phyloP scores from a whole-genome alignment of 2,329 filamentous ascomycete species.

The Botryotinia convoluta region DNA sequence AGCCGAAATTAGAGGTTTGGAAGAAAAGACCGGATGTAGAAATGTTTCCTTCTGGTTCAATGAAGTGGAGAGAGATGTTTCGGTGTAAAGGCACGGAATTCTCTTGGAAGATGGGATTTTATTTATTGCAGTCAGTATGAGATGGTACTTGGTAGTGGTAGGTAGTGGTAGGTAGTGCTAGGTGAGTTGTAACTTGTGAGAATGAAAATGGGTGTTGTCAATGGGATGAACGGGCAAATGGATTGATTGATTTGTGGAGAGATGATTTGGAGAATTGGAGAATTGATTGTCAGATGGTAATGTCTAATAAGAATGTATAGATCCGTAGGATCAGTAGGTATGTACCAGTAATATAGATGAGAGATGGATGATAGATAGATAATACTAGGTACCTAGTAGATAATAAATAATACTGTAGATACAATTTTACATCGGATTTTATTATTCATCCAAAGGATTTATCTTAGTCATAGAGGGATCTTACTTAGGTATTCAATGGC shows the following conservation, averaged over 20 bases:
- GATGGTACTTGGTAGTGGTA: neutral
- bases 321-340: neutral
- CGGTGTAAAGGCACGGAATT: neutral
- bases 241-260: neutral
- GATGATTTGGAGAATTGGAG: neutral
- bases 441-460: neutral
- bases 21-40: neutral
- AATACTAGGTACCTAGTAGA: no score
- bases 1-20: conserved; percentile 12
- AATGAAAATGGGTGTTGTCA: neutral
- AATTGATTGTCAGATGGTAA: neutral
- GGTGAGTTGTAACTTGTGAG: no score
- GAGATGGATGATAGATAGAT: neutral
- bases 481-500: neutral
- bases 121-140: neutral
- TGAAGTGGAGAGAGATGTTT: conserved; percentile 1
- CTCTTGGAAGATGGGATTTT: neutral
- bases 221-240: neutral
- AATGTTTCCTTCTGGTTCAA: neutral
- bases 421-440: neutral
- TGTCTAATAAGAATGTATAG: neutral
- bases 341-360: no score
- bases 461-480: neutral
- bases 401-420: neutral
- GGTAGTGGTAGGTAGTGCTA: neutral